phyloP scores from a whole-genome alignment of 306 rosid genomes.

The Vicia faba region DNA sequence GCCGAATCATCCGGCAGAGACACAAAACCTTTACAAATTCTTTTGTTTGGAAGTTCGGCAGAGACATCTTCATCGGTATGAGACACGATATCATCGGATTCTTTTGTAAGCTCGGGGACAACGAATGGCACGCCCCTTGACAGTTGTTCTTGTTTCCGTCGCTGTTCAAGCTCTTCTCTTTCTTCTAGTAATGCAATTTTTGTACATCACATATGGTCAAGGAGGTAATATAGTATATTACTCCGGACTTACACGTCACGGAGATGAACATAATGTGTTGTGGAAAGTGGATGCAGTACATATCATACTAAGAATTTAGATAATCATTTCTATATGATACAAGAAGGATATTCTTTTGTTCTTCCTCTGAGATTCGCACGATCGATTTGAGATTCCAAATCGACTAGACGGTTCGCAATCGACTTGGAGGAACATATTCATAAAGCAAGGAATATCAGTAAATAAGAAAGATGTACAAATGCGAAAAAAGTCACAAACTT shows the following conservation, averaged over 20 bases:
- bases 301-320: slow-evolving; percentile 17
- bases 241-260: neutral
- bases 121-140: slow-evolving; percentile 22
- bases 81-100: no score
- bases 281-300: neutral
- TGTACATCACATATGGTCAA: slow-evolving; percentile 40
- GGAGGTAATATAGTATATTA: slow-evolving; percentile 24
- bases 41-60: slow-evolving; percentile 29
- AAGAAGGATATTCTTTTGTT: slow-evolving; percentile 46
- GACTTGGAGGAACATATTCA: slow-evolving; percentile 35
- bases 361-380: slow-evolving; percentile 40
- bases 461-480: neutral
- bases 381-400: slow-evolving; percentile 43
- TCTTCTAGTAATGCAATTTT: slow-evolving; percentile 38
- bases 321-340: slow-evolving; percentile 8
- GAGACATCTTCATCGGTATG: slow-evolving; percentile 23
- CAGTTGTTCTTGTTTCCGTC: slow-evolving; percentile 28
- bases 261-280: neutral
- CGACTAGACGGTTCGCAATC: slow-evolving; percentile 27
- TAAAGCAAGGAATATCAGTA: neutral
- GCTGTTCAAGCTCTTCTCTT: slow-evolving; percentile 33
- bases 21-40: slow-evolving; percentile 28
- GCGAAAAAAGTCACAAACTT: neutral
- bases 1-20: slow-evolving; percentile 18
- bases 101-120: slow-evolving; percentile 18